Percentiles rank a stretch among this genome's conserved stretches.
These are phyloP conservation scores for Beta macrorhiza DNA, from an alignment of 179 eudicot species.

Conservation along the genomic window DNA sequence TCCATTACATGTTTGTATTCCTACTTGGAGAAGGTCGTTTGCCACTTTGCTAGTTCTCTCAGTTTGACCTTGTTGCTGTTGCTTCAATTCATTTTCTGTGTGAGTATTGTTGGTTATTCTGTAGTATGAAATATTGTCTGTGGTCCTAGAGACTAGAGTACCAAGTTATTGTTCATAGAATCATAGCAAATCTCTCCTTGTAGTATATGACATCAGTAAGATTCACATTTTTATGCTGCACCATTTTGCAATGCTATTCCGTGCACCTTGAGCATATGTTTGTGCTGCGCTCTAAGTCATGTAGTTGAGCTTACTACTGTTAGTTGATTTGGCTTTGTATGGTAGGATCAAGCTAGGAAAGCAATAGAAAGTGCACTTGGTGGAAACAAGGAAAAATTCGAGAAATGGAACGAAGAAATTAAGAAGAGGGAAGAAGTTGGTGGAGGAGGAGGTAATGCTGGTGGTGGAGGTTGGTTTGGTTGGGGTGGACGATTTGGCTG, in stretches of 20 bases:
- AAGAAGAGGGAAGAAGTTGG: conserved; percentile 64
- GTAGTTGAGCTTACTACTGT: neutral
- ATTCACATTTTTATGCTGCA: neutral
- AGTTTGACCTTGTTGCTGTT: neutral
- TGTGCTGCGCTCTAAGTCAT: neutral
- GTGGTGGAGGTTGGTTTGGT: conserved; percentile 84
- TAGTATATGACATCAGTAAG: neutral
- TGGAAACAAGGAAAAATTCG: conserved; percentile 68
- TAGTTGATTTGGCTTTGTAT: conserved; percentile 15
- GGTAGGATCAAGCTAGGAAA: conserved; percentile 84
- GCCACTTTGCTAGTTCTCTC: neutral
- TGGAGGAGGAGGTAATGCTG: conserved; percentile 60
- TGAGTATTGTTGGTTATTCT: neutral
- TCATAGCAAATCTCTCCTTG: neutral
- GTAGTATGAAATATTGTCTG: neutral
- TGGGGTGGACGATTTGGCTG: conserved; percentile 72
- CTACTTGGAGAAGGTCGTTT: neutral
- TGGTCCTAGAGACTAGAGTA: neutral
- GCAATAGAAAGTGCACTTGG: conserved; percentile 87
- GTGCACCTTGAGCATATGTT: neutral
- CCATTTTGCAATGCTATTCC: neutral
- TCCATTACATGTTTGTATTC: neutral
- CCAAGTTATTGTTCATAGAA: neutral
- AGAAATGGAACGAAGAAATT: conserved; percentile 81
- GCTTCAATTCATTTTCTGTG: neutral